phyloP scores from a whole-genome alignment of 2,329 filamentous ascomycete genomes.

The Fusarium globosum region DNA sequence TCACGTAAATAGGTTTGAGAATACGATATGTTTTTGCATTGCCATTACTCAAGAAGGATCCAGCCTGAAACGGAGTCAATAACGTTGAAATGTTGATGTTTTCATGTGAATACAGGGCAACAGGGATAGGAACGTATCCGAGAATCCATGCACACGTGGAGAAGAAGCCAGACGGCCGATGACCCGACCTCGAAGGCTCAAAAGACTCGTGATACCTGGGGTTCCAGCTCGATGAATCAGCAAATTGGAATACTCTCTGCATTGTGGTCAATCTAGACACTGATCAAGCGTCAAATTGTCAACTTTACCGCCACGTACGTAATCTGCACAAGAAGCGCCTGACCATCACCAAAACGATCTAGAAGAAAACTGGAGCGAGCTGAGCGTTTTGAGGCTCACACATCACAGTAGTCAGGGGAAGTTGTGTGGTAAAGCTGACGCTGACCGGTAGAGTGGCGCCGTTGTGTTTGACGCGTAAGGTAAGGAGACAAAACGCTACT shows the following conservation, averaged over 20 bases:
- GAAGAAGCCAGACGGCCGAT: conserved; percentile 1
- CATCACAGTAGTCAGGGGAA: conserved; percentile 26
- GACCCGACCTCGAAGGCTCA: background rate
- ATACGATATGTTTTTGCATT: background rate
- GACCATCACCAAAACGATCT: background rate
- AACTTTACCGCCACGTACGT: conserved; percentile 9
- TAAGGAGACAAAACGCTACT: conserved; percentile 7
- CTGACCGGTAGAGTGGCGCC: conserved; percentile 10
- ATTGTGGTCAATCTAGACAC: background rate
- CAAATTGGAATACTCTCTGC: background rate
- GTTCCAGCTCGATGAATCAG: background rate
- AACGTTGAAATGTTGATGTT: background rate
- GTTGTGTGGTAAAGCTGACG: background rate
- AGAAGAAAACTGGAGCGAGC: conserved; percentile 29
- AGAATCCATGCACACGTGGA: background rate
- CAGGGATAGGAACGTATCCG: background rate
- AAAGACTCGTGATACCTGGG: background rate
- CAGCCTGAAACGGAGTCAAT: conserved; percentile 4
- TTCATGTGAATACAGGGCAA: background rate
- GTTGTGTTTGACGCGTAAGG: conserved; percentile 28
- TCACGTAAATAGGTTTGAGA: background rate
- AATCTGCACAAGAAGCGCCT: background rate
- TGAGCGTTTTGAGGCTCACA: conserved; percentile 26
- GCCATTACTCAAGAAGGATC: background rate
- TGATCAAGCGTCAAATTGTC: background rate